Evolutionary conservation across 2,329 filamentous ascomycete species (phyloP), one percentile per base, ranked within the genome.

Genomic region (Pseudogymnoascus pannorum): DNA sequence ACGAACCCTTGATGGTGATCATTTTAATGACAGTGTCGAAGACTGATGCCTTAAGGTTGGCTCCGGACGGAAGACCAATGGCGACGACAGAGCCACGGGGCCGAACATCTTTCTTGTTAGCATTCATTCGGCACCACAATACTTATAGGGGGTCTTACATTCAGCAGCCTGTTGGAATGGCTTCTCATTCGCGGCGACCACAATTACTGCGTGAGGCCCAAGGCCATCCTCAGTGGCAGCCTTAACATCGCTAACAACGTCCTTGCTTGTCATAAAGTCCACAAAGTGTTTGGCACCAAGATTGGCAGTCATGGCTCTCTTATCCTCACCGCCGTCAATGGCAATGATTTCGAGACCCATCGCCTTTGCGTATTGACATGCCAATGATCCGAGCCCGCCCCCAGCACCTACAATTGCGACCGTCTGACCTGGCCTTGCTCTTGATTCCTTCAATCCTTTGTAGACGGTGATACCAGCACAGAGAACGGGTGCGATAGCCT

Each of bases 131-230:
- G 33, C 20, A 61, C 62, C 44, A 48, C 24, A 60, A 3, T 29
- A 20, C 20, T 42, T 42, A 61, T 35, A 61, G 57, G 57, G 26
- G 22, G 18, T 18, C 38, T 11, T n/a, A 33, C 60, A 44, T n/a
- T 48, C 87, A 57, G 90, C 86, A 44, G 93, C 93, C 79, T 97
- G 92, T 78, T 96, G 91, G 86, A 97, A 97, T 61, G 93, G 93
- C 80, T 88, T 91, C 82, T 97, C 92, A 69, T 81, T 84, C 60
- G 91, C 92, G 64, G 93, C 92, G 64, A 97, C 85, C 44, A 97
- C 81, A 67, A 97, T 81, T 64, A 93, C 92, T 40, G 91, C 92
- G 70, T 96, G 89, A 5, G 92, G 92, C 59, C 93, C 93, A n/a
- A 91, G 82, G 20, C 91, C 90, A 69, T 93, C 91, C 33, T 84